Evolutionary conservation across 169 alveolate species (phyloP), one percentile per base, ranked within the genome.

Genomic region (Plasmodium cynomolgi): DNA sequence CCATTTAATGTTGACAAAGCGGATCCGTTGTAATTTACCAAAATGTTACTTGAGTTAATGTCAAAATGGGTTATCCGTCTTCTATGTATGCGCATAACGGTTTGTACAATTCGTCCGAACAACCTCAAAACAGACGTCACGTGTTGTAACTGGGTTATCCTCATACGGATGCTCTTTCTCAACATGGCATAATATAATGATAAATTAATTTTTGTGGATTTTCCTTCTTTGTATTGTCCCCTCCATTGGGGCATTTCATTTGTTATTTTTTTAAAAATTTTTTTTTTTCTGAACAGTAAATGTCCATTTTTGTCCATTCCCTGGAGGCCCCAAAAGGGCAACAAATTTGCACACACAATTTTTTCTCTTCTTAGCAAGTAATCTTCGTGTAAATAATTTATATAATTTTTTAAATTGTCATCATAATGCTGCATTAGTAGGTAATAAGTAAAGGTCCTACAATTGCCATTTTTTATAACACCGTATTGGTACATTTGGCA

Each of bases 1-100:
- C 13, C 33, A n/a, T 77, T 8, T 47, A 26, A 77, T 71, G 54
- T 31, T 26, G 77, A 44, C 20, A 71, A 37, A 84, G 17, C 31
- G 11, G 23, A 29, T 54, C 26, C n/a, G n/a, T 34, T 26, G 44
- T 44, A 85, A 85, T 85, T 74, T 33, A 85, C 68, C 54, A 90
- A 58, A 58, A 90, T 90, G 56, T 90, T 90, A 68, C 80, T 26
- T 2, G 91, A 34, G 83, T 81, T 90, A 80, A 90, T 80, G 37
- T 90, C 94, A 90, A 90, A 90, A 90, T 90, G 94, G 39, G 34
- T 44, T n/a, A 90, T 90, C 23, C 77, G 56, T 29, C 50, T 90
- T 56, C 54, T 90, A 58, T 90, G 94, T 58, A 90, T 20, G 50
- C 54, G 23, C 33, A 58, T 90, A 39, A 90, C 29, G 33, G 73